phyloP scores from a whole-genome alignment of 345 rosid species.

The Reutealis trisperma region DNA sequence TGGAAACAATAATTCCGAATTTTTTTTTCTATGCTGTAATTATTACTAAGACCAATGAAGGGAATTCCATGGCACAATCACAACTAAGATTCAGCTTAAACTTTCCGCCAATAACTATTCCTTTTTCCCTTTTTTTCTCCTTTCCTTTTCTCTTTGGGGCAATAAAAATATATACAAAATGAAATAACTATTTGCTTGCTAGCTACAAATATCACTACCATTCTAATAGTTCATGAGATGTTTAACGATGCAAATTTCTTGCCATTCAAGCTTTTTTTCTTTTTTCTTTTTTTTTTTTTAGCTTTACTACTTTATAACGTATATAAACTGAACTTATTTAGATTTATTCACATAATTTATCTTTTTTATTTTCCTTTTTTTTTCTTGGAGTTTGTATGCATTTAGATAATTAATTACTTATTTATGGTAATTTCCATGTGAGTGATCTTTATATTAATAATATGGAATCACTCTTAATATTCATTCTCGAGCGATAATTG shows the following conservation, averaged over 20 bases:
- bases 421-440: too few species aligned
- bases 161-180: neutral
- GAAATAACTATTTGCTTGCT: too few species aligned
- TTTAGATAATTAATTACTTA: too few species aligned
- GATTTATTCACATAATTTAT: too few species aligned
- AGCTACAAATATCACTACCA: too few species aligned
- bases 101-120: neutral
- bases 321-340: too few species aligned
- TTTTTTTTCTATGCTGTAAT: constrained; percentile 22
- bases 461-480: too few species aligned
- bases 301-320: too few species aligned
- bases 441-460: too few species aligned
- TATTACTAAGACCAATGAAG: constrained; percentile 29
- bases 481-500: too few species aligned
- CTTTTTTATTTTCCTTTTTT: neutral
- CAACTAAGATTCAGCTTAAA: neutral
- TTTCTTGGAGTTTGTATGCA: neutral
- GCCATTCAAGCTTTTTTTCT: neutral
- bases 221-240: neutral
- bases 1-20: constrained; percentile 23
- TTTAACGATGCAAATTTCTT: neutral
- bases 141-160: neutral
- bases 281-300: too few species aligned
- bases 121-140: too few species aligned
- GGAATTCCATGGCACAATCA: constrained; percentile 9